phyloP scores from a whole-genome alignment of 2,329 filamentous ascomycete species.

The Cytospora leucostoma region DNA sequence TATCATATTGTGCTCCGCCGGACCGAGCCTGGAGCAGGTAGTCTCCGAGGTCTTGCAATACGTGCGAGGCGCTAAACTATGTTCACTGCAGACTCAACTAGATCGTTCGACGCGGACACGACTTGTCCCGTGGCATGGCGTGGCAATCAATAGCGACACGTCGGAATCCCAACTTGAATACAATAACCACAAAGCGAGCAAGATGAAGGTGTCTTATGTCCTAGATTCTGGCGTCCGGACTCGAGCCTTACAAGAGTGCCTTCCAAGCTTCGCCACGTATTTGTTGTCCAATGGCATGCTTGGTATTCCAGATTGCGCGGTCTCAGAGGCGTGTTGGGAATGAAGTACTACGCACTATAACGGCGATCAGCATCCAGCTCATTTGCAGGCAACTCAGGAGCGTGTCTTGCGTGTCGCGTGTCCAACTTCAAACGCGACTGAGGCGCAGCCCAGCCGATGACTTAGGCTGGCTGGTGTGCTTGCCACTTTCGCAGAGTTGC shows the following conservation, averaged over 20 bases:
- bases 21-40: background rate
- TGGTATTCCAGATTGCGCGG: constrained; percentile 12
- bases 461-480: constrained; percentile 14
- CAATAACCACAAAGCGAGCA: background rate
- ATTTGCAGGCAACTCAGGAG: background rate
- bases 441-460: constrained; percentile 4
- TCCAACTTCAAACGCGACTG: constrained; percentile 6
- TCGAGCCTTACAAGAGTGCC: constrained; percentile 11
- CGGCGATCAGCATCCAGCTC: background rate
- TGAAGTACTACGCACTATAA: constrained; percentile 7
- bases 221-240: background rate
- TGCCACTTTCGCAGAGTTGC: constrained; percentile 14
- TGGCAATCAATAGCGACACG: background rate
- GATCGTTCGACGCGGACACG: background rate
- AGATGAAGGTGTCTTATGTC: constrained; percentile 3
- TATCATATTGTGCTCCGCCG: background rate
- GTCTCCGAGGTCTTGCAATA: background rate
- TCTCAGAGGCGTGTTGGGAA: constrained; percentile 14
- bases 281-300: constrained; percentile 9
- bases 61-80: background rate
- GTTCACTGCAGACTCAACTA: background rate
- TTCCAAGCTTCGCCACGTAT: constrained; percentile 3
- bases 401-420: background rate
- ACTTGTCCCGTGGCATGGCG: background rate
- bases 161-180: background rate